Evolutionary conservation across 2,329 filamentous ascomycete genomes (phyloP), one percentile per base, ranked within the genome.

Genomic region (Cladophialophora exuberans): DNA sequence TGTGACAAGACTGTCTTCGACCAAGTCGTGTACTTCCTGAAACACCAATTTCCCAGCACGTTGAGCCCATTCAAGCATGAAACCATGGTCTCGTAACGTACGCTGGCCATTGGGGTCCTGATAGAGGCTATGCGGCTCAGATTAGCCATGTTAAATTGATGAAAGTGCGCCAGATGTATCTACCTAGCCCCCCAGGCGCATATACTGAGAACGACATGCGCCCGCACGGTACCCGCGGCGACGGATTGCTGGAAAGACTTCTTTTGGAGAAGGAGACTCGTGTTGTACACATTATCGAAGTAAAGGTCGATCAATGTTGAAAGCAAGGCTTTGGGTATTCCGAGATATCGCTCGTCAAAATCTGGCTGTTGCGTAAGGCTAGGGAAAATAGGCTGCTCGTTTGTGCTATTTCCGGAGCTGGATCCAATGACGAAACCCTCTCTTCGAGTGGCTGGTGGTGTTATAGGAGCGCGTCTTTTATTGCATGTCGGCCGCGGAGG

Each of bases 121-220:
- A 26, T 48, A 48, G 18, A 48, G 38, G 13, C 45, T 48, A 45
- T 4, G 3, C 18, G 9, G n/a, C 11, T 20, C 38, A 10, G n/a
- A 20, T 42, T 20, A 42, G 18, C 18, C 7, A 20, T n/a, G n/a
- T 10, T 20, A 17, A 22, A 15, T 15, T 9, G 11, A 5, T 13
- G 33, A 13, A 9, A 15, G 33, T 46, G 41, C 17, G 25, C 26
- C 36, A 15, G 30, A 35, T 30, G n/a, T n/a, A 10, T n/a, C 10
- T 54, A 58, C 55, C 51, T 58, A 17, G 55, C 51, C 11, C 30
- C 55, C 28, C 15, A 58, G 7, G 55, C 55, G 30, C 55, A 58
- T 23, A 54, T 31, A 30, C 55, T 54, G n/a, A 58, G 43, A 39
- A 54, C 51, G 17, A 48, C 25, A 41, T 54, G 51, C 2, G 42